Evolutionary conservation across 768 basidiomycete genomes (phyloP).

Genomic region (Dentipellis sp.): DNA sequence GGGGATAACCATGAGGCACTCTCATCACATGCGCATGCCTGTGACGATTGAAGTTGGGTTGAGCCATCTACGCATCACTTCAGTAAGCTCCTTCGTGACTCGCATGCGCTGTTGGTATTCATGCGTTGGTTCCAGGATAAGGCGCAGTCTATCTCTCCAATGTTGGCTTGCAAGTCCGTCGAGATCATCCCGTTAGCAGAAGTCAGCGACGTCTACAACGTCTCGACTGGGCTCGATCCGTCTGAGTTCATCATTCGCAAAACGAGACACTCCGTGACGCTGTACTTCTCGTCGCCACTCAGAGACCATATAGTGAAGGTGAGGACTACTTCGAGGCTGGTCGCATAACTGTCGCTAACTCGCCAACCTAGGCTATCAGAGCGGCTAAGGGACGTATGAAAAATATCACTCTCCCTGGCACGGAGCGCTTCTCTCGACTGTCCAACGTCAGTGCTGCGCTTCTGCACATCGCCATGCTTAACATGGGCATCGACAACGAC

Average conservation of each 20-base stretch:
- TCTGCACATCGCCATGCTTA: slow-evolving; percentile 80
- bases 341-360: neutral
- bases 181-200: slow-evolving; percentile 77
- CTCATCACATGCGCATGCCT: slow-evolving; percentile 59
- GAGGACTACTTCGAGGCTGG: neutral
- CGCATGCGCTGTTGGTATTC: neutral
- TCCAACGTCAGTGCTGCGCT: slow-evolving; percentile 82
- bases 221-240: slow-evolving; percentile 67
- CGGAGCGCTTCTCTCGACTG: slow-evolving; percentile 66
- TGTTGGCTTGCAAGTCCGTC: slow-evolving; percentile 63
- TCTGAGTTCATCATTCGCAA: slow-evolving; percentile 77
- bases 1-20: slow-evolving; percentile 59
- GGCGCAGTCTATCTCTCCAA: slow-evolving; percentile 60
- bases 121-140: slow-evolving; percentile 37
- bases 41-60: slow-evolving; percentile 58
- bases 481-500: slow-evolving; percentile 64
- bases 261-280: slow-evolving; percentile 56
- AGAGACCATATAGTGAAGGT: slow-evolving; percentile 75
- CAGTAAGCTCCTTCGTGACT: slow-evolving; percentile 35
- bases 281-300: slow-evolving; percentile 65
- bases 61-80: slow-evolving; percentile 70
- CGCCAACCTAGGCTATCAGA: slow-evolving; percentile 47
- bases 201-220: slow-evolving; percentile 81
- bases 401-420: slow-evolving; percentile 38
- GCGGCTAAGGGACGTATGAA: slow-evolving; percentile 66